Evolutionary conservation across 2,329 filamentous ascomycete genomes (phyloP).

Genomic region (Pezicula carpinea): DNA sequence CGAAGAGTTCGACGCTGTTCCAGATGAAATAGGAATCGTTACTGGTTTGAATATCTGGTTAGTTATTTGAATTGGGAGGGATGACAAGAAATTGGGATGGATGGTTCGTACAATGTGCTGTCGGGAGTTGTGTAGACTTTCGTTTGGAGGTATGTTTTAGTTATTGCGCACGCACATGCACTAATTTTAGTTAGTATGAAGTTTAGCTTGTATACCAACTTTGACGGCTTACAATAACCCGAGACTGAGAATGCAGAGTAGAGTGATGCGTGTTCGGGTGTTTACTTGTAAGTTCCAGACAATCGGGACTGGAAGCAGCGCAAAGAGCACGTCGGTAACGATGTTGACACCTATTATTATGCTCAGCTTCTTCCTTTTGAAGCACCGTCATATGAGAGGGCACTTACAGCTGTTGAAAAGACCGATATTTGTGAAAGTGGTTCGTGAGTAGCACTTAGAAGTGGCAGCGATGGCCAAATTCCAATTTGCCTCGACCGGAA

Average conservation of each 20-base stretch:
- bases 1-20: conserved; percentile 39
- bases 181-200: conserved; percentile 18
- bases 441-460: conserved; percentile 38
- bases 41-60: conserved; percentile 23
- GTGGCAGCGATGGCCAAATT: conserved; percentile 29
- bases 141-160: conserved; percentile 36
- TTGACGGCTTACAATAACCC: conserved; percentile 17
- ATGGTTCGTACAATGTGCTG: not conserved
- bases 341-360: conserved; percentile 16
- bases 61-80: not conserved
- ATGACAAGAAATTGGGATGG: too few relatives aligned
- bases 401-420: conserved; percentile 40
- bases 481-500: conserved; percentile 41
- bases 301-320: conserved; percentile 36
- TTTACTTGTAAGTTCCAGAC: conserved; percentile 39
- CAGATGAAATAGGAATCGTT: conserved; percentile 35
- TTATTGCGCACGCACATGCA: conserved; percentile 37
- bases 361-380: not conserved
- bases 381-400: too few relatives aligned
- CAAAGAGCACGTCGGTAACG: conserved; percentile 28
- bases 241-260: conserved; percentile 17
- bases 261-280: conserved; percentile 35
- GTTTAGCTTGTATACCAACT: not conserved
- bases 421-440: conserved; percentile 37
- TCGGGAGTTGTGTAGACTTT: conserved; percentile 14